These are phyloP conservation scores for Kuraishia piskuri DNA, from an alignment of 805 yeast genomes.

Conservation along the genomic window DNA sequence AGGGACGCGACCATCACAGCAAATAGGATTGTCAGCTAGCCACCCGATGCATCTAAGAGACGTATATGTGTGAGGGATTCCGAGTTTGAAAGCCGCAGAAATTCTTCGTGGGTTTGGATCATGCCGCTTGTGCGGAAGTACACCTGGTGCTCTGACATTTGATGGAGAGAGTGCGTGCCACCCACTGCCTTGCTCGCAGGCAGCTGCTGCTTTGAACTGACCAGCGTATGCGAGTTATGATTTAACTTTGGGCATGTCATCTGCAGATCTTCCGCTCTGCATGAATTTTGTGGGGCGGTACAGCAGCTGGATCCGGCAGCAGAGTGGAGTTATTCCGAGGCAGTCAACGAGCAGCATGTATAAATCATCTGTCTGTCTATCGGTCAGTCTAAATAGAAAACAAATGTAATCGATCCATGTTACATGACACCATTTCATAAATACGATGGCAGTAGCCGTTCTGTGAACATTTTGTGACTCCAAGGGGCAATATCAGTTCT, in stretches of 20 bases:
- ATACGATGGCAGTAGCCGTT: too few species aligned
- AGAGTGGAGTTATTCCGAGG: not conserved
- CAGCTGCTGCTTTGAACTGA: not conserved
- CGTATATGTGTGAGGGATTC: not conserved
- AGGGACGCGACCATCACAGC: not conserved
- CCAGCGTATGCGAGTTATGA: not conserved
- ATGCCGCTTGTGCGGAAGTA: not conserved
- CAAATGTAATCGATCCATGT: too few species aligned
- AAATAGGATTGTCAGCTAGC: not conserved
- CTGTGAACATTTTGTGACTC: too few species aligned
- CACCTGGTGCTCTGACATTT: not conserved
- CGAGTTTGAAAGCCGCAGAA: not conserved
- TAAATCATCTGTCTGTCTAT: not conserved
- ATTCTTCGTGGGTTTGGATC: not conserved
- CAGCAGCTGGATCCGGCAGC: not conserved
- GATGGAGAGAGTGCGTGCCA: not conserved
- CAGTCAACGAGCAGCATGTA: not conserved
- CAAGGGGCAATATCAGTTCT: too few species aligned
- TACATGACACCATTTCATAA: too few species aligned
- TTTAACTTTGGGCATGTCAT: not conserved
- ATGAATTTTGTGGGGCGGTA: not conserved
- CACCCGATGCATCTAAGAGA: not conserved
- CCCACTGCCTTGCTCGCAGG: not conserved
- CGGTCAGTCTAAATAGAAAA: too few species aligned
- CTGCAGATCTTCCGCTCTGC: not conserved